Percentiles rank a stretch among this genome's conserved stretches.
These are phyloP conservation scores for Liquidambar formosana DNA, from an alignment of 164 flowering plant genomes.

Conservation along the genomic window DNA sequence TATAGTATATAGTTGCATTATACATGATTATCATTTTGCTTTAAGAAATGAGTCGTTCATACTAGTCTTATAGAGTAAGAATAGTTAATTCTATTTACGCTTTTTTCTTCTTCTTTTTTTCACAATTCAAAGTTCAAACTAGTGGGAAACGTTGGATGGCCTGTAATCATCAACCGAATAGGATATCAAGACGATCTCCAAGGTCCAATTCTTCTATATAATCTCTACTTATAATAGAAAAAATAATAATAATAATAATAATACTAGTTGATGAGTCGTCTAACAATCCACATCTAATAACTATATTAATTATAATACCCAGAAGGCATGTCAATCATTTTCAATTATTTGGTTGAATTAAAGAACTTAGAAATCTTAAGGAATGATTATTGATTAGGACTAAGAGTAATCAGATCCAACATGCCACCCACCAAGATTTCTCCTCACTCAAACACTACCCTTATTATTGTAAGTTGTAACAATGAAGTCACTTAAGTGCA, in stretches of 20 bases:
- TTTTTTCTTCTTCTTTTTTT: too few relatives aligned
- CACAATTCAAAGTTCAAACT: too few relatives aligned
- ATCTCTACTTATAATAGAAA: too few relatives aligned
- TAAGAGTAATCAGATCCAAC: slow-evolving; percentile 1
- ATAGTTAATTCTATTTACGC: too few relatives aligned
- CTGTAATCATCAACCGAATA: too few relatives aligned
- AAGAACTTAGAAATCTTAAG: background rate
- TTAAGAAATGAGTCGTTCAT: too few relatives aligned
- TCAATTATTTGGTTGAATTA: slow-evolving; percentile 21
- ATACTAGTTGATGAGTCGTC: background rate
- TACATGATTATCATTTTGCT: too few relatives aligned
- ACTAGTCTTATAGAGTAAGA: too few relatives aligned
- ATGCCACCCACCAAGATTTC: slow-evolving; percentile 17
- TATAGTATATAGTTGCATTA: too few relatives aligned
- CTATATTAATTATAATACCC: background rate
- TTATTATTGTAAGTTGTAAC: background rate
- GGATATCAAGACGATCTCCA: background rate
- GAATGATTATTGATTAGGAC: slow-evolving; percentile 8
- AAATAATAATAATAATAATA: too few relatives aligned
- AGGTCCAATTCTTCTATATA: background rate
- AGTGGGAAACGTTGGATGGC: too few relatives aligned
- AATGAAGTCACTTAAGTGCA: background rate
- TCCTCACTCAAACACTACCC: background rate
- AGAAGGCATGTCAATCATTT: slow-evolving; percentile 2
- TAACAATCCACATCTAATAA: background rate